Evolutionary conservation across 768 basidiomycete genomes (phyloP), one percentile per base, ranked within the genome.

Genomic region (Suillus cothurnatus): DNA sequence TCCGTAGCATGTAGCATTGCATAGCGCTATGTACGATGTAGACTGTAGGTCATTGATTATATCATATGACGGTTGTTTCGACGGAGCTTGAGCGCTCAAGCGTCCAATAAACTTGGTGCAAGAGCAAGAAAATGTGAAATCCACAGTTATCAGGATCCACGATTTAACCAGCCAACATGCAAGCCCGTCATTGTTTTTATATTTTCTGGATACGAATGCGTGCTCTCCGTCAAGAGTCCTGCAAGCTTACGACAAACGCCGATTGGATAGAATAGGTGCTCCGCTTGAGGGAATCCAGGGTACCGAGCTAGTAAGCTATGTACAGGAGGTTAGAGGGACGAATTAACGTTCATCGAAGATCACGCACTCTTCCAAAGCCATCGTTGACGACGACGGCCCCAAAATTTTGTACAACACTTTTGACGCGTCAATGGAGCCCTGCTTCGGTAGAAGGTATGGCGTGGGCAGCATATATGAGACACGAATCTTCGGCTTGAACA

Each of bases 401-500:
- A 96, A 75, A 36, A 92, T 82, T 74, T 92, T 92, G 82, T 86
- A 98, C 69, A 97, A 79, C 52, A 97, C 90, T 76, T 97, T 96
- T 52, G 94, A 91, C 2, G 87, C 89, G 52, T 84, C 81, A 17
- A 91, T 82, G 6, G 86, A 85, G 7, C 83, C 88, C 57, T 79
- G 82, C 73, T 87, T 86, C 9, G 89, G 85, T 26, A 94, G 81
- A 8, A 84, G 74, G 62, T 85, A 86, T 21, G 85, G 80, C 14
- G 78, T 76, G 7, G 84, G 76, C 11, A 85, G 82, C 53, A 85
- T 84, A 73, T 94, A 96, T 1, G 94, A 87, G 17, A 98, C 77
- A 14, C 85, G 86, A 69, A 99, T 87, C 67, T 84, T 88, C 0
- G 95, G 95, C 76, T 96, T 97, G 84, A 99, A 97, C 26, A 98